Evolutionary conservation across 345 rosid species (phyloP), one percentile per base, ranked within the genome.

Genomic region (Citrus sp.): DNA sequence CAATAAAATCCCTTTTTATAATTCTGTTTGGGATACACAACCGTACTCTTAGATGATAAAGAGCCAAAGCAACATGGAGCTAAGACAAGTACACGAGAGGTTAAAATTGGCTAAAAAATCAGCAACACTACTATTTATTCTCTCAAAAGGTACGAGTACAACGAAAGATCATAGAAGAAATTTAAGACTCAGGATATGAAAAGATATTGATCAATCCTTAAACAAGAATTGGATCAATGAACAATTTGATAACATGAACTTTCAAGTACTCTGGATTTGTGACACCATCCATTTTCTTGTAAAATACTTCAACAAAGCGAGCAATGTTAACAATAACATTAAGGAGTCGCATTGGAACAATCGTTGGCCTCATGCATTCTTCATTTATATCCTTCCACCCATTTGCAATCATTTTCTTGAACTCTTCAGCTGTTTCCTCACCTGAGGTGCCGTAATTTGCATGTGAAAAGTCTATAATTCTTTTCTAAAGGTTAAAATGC

Each of bases 341-440:
- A 2, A 77, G 56, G 6, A 72, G 62, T 22, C 37, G 59, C n/a
- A 46, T 30, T 19, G 80, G n/a, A 6, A 73, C 54, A 24, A 9
- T 2, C 0, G 74, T 46, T 10, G 78, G 80, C 22, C 55, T 32
- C 68, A 77, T 32, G 14, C 58, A 18, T n/a, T 77, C 74, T 32
- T 69, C 69, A 35, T 80, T 80, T 14, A 69, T 37, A 27, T 51
- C 60, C 72, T 80, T 80, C 73, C 80, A 80, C 2, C 56, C 54
- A 54, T 59, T 7, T 1, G 9, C 37, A 30, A 37, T n/a, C 7
- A 19, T 55, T 24, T n/a, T 75, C 16, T 70, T 34, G 5, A 80
- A 22, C 14, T 68, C 79, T 13, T 61, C 49, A 7, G 6, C 6
- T 16, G 78, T 80, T n/a, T 77, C 58, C 46, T 66, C 25, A 9